A percentile compares a stretch with the other conserved stretches of the same genome.
These are phyloP conservation scores for Geotrichum europaeum DNA, from an alignment of 1,139 yeast species.

Conservation along the genomic window DNA sequence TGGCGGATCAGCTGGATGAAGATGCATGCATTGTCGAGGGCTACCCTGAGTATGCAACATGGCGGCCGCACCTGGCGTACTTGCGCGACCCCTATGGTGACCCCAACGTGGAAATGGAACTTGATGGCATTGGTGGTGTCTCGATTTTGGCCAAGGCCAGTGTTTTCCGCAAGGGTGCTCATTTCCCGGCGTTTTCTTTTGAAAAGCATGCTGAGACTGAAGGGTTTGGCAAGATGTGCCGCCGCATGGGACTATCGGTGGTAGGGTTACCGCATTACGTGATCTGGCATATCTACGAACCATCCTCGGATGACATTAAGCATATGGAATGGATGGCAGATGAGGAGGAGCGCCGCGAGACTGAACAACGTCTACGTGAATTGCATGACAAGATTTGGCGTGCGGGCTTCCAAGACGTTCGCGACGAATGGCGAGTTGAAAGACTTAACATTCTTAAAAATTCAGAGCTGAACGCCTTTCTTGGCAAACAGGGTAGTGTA, in stretches of 20 bases:
- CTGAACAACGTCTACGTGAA: slow-evolving; percentile 59
- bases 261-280: slow-evolving; percentile 85
- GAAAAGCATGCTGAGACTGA: slow-evolving; percentile 92
- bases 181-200: slow-evolving; percentile 86
- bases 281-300: slow-evolving; percentile 90
- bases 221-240: slow-evolving; percentile 82
- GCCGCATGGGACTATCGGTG: slow-evolving; percentile 74
- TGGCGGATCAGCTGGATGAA: slow-evolving; percentile 72
- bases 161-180: slow-evolving; percentile 74
- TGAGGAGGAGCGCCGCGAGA: slow-evolving; percentile 70
- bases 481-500: slow-evolving; percentile 8
- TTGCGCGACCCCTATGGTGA: slow-evolving; percentile 82
- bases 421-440: slow-evolving; percentile 62
- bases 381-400: slow-evolving; percentile 72
- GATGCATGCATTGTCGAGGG: slow-evolving; percentile 91
- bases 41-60: slow-evolving; percentile 84
- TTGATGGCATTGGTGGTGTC: slow-evolving; percentile 91
- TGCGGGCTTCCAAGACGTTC: slow-evolving; percentile 69
- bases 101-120: slow-evolving; percentile 78
- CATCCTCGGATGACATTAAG: slow-evolving; percentile 76
- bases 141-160: slow-evolving; percentile 74
- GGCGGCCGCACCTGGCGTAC: slow-evolving; percentile 89
- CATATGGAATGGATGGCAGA: slow-evolving; percentile 98
- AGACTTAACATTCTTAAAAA: slow-evolving; percentile 62
- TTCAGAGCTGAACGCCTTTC: slow-evolving; percentile 45